Evolutionary conservation across 1,139 yeast genomes (phyloP), one percentile per base, ranked within the genome.

Genomic region (Pneumocystis jirovecii): DNA sequence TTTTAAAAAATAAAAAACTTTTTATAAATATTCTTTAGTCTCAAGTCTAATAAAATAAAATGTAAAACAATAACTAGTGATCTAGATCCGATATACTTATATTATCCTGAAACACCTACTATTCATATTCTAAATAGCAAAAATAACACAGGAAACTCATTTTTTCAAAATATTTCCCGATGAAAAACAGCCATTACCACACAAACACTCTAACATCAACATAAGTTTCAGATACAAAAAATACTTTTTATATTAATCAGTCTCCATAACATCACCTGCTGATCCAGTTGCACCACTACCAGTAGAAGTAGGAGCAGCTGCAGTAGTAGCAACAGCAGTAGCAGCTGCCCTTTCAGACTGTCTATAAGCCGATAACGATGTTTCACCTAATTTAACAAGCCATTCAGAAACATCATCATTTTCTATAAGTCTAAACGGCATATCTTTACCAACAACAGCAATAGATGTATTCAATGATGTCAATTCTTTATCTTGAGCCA

Each of bases 401-500:
- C 90, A 86, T 68, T 82, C 76, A 15, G 86, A 85, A 44, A 91
- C 96, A 37, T 83, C 85, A 66, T 89, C 96, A 70, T 90, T 96
- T 70, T 93, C 97, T 71, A 87, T 86, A 66, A 87, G 78, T 50
- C 85, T 84, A 77, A 91, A 90, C 3, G 83, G 81, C 63, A 82
- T 80, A 71, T 85, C 96, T 70, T 83, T 82, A 56, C 97, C 97
- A 25, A 91, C 97, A 65, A 90, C 83, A 65, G 96, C 93, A 70
- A 93, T 89, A 10, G 96, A 86, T 29, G 97, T 88, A 77, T 93
- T 95, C 70, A 85, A 84, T 66, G 81, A 79, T 57, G 86, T 89
- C 74, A 93, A 82, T 74, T 93, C 96, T 73, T 89, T 93, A 76
- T 93, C 98, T 76, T 91, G 96, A 19, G 95, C 85, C 70, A 93